A percentile compares a stretch with the other conserved stretches of the same genome.
phyloP scores from a whole-genome alignment of 495 filamentous ascomycete species.

The Annulohypoxylon stygium region DNA sequence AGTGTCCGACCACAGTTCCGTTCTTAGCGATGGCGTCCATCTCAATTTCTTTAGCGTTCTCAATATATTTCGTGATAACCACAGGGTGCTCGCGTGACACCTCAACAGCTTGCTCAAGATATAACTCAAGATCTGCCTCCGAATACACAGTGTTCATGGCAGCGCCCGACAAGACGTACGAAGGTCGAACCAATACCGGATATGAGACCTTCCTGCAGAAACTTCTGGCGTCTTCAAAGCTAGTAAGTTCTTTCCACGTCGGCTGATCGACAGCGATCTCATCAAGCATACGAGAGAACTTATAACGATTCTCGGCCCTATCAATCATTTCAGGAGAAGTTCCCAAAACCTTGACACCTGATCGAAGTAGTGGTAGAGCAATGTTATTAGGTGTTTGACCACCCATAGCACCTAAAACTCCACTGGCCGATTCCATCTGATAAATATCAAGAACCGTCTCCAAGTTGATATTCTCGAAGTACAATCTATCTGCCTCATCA shows the following conservation, averaged over 20 bases:
- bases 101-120: conserved; percentile 87
- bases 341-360: conserved; percentile 91
- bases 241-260: conserved; percentile 96
- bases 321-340: conserved; percentile 99
- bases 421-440: conserved; percentile 85
- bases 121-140: conserved; percentile 86
- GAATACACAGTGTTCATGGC: conserved; percentile 98
- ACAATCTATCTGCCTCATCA: conserved; percentile 93
- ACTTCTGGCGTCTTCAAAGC: conserved; percentile 83
- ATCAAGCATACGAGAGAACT: conserved; percentile 97
- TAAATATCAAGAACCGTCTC: conserved; percentile 97
- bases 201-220: conserved; percentile 90
- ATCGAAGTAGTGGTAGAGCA: conserved; percentile 85
- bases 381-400: conserved; percentile 99
- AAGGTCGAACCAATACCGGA: conserved; percentile 92
- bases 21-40: conserved; percentile 93
- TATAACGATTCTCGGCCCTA: conserved; percentile 96
- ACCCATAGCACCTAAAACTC: conserved; percentile 98
- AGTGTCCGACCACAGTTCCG: conserved; percentile 89
- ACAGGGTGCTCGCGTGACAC: conserved; percentile 97
- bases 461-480: conserved; percentile 97
- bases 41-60: conserved; percentile 97
- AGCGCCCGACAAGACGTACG: conserved; percentile 95
- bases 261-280: conserved; percentile 97
- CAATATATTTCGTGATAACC: conserved; percentile 98